Evolutionary conservation across 495 filamentous ascomycete genomes (phyloP), one percentile per base, ranked within the genome.

Genomic region (Podospora tetraspora): DNA sequence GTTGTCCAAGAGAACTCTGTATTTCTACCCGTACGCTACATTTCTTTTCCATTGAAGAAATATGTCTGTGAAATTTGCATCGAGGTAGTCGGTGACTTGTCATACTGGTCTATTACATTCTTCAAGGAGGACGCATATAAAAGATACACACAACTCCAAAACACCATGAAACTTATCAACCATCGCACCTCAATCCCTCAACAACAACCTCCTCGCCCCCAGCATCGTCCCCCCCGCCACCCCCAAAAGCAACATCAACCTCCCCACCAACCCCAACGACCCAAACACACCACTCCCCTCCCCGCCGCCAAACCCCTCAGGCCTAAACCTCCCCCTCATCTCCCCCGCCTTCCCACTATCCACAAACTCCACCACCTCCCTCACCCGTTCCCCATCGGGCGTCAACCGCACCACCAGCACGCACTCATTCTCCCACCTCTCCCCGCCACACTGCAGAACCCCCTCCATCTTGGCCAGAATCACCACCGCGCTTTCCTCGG

Each of bases 351-450:
- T 82, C 22, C 68, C 71, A 58, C 77, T 79, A 34, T 82, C 80
- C 23, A 81, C 80, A 67, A 80, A 81, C 75, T 82, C 80, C 25
- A 63, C 70, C 52, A 80, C 70, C 30, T 69, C 68, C 9, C 67
- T 63, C 19, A 82, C 74, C 62, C 74, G 43, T 6, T 24, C 62
- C 3, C 76, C 77, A 62, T 80, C 77, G 0, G 67, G 64, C 6
- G 69, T 72, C 21, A 82, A 52, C 25, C 68, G 63, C 30, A 82
- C 72, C 23, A 80, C 75, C 73, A 82, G 66, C 11, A 82, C 66
- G 32, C 80, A 82, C 68, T 82, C 80, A 64, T 82, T 82, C 9
- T 24, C 67, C 78, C 79, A 82, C 21, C 72, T 37, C 4, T 63
- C 70, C 2, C 21, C 27, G 27, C 27, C 59, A 19, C 43, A 24